Base-by-base conservation (phyloP, 1,284 basidiomycete genomes). In the Cutaneotrichosporon mucoides region DNA sequence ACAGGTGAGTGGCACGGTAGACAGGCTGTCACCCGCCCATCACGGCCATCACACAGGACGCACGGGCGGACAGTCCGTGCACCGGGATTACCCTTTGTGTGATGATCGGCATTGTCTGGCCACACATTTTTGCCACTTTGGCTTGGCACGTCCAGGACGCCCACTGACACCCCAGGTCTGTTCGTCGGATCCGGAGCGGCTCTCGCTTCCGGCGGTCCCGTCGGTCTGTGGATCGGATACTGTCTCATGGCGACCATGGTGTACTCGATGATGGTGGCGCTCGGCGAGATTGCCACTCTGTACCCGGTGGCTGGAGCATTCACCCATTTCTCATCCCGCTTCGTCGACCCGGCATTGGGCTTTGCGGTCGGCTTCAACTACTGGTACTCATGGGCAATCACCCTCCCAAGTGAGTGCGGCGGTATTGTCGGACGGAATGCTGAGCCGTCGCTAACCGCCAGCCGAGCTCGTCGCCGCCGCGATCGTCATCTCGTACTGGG, bases 311-410 rank as follows among this genome's bases (percentile, higher is more conserved):
- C 75, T 1, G 77, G 77, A 35, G 73, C 68, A 12, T 77, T 77
- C 68, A 76, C 76, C 10, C 73, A 76, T 56, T 76, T 76, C 51
- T 70, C 72, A 9, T 62, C 71, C 13, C 80, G 83, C 24, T 84
- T 84, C 69, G 79, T 83, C 57, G 80, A 83, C 61, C 80, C 81
- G 8, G 76, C 80, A 11, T 66, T 83, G 11, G 79, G 79, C 15
- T 82, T 81, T 60, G 80, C 60, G 5, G 50, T 68, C n/a, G 62
- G 67, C 6, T 55, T 72, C 62, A 74, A 70, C 67, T 75, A 72
- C 63, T 62, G 59, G 69, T 75, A 75, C 60, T 72, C 67, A 8
- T 75, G 67, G 61, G 70, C 69, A n/a, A 68, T 72, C 47, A 73
- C 71, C 12, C 68, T 72, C 13, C 70, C 69, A 4, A 68, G 57